Base-by-base conservation (phyloP, 768 basidiomycete species). In the Favolaschia claudopus region DNA sequence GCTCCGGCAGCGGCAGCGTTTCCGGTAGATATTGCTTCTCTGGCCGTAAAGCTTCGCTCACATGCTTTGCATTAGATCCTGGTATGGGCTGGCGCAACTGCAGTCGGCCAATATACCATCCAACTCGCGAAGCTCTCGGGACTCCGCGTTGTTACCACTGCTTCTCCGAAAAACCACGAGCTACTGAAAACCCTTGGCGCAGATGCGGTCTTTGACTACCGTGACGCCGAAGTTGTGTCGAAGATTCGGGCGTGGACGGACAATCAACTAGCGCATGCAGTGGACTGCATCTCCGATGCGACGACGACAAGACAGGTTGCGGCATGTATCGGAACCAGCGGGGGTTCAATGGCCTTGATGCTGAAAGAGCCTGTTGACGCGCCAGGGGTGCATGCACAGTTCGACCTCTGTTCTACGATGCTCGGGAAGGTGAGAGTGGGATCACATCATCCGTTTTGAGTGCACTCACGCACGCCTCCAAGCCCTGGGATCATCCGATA, bases 61-160 rank as follows among this genome's bases (percentile, higher is more conserved):
- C n/a, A n/a, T n/a, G 47, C 66, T 42, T 44, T 37, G n/a, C n/a
- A n/a, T n/a, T n/a, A 53, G 65, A 38, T 66, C 59, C 39, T 47
- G 50, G 25, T 55, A 49, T 40, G 51, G 58, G 22, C 60, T 49
- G 28, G 58, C 40, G 27, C 60, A 46, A 44, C 66, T 64, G 51
- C 59, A 62, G 10, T 57, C 12, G 55, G 55, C 7, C 55, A 57
- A 19, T 57, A 49, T 32, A 57, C 55, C 24, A n/a, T 57, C 39
- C 55, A 57, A 28, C 55, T 57, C 31, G 55, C 55, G 25, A 73
- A 75, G 29, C 67, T 78, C 7, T 67, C 77, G 0, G 83, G 82
- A 22, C 73, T 81, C 55, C 74, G 73, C 20, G 77, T 83, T 38
- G 71, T 80, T 27, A 72, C 82, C 13, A 80, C 79, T 27, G 77